These are phyloP conservation scores for Sonneratia alba DNA, from an alignment of 345 rosid species.

Conservation along the genomic window DNA sequence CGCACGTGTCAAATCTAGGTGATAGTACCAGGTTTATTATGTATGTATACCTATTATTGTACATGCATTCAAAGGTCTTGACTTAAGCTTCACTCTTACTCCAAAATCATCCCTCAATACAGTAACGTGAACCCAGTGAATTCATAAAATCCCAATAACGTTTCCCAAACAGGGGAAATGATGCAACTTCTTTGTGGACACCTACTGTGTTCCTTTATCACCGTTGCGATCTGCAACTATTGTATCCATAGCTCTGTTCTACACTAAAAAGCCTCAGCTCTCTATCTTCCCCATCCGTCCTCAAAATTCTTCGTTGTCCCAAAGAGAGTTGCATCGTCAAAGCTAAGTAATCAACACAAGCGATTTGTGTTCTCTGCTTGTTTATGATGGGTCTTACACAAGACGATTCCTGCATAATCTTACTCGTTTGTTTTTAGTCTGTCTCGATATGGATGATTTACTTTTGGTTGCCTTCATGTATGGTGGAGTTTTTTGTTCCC, in stretches of 20 bases:
- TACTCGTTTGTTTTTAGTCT: background rate
- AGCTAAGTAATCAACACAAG: slow-evolving; percentile 37
- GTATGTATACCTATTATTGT: too few species aligned
- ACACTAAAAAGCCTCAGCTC: slow-evolving; percentile 38
- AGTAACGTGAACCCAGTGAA: background rate
- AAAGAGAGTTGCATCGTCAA: slow-evolving; percentile 24
- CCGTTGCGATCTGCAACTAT: slow-evolving; percentile 34
- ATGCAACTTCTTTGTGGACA: slow-evolving; percentile 36
- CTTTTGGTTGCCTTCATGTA: slow-evolving; percentile 26
- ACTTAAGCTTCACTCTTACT: slow-evolving; percentile 75
- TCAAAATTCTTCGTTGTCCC: slow-evolving; percentile 40
- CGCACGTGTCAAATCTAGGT: too few species aligned
- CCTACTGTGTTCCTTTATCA: slow-evolving; percentile 40
- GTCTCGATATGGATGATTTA: background rate
- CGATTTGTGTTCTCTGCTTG: background rate
- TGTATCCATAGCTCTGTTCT: slow-evolving; percentile 49
- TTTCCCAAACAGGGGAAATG: background rate
- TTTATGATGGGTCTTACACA: background rate
- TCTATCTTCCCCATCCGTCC: slow-evolving; percentile 35
- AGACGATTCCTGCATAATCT: background rate
- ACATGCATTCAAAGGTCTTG: slow-evolving; percentile 9
- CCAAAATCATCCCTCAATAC: slow-evolving; percentile 20
- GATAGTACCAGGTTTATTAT: too few species aligned
- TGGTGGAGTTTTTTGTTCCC: slow-evolving; percentile 64
- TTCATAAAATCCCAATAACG: background rate